Evolutionary conservation across 2,329 filamentous ascomycete species (phyloP), one percentile per base, ranked within the genome.

Genomic region (Fusarium sp.): DNA sequence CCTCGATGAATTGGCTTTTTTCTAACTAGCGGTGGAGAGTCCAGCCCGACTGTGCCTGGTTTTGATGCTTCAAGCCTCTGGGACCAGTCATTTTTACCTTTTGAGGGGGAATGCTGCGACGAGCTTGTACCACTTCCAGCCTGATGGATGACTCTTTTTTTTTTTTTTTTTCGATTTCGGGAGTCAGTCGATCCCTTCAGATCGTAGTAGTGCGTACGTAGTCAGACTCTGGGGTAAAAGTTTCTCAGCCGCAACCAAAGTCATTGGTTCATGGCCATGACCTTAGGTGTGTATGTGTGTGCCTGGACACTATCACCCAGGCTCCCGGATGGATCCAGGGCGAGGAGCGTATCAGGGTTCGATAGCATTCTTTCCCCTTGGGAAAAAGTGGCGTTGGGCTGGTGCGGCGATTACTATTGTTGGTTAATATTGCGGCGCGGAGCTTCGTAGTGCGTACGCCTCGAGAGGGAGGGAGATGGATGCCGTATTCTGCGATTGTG

Each of bases 81-180:
- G 60, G 56, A 62, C 66, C 55, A 67, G 64, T 70, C 55, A 69
- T 57, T 27, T 31, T 33, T 46, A 20, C 36, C n/a, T 27, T 61
- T 74, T 24, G 31, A n/a, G 61, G n/a, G 31, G 57, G 62, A 67
- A 75, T 76, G 69, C 53, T 64, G 58, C 62, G 40, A 27, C 40
- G 68, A 75, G 70, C 69, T 65, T 73, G 64, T 70, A 42, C 59
- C 62, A 66, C 66, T 24, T 24, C 35, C n/a, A 36, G 33, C 35
- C 42, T 35, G 16, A n/a, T 22, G 29, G 16, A n/a, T 22, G 29
- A 62, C 16, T 53, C 56, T 22, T 22, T 14, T n/a, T n/a, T n/a
- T 42, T 42, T 22, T 42, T 42, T 49, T 58, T 67, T 40, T 51
- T 55, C 36, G 14, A 42, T 29, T 12, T 11, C 27, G 49, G 53